A percentile compares a stretch with the other conserved stretches of the same genome.
phyloP scores from a whole-genome alignment of 208 protist species.

The Wallacemonas sp. region DNA sequence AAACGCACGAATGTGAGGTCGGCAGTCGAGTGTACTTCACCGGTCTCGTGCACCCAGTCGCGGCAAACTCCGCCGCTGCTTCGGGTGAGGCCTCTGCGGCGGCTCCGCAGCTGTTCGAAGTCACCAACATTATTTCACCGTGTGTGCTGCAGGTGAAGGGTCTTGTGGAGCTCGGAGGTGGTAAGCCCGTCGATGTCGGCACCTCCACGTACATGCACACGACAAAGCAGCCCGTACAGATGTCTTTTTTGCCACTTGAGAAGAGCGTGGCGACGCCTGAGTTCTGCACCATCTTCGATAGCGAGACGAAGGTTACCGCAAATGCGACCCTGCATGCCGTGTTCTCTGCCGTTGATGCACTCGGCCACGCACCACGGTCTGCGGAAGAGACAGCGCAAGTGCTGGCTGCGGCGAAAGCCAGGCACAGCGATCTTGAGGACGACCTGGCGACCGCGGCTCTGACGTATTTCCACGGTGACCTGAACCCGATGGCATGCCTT shows the following conservation, averaged over 20 bases:
- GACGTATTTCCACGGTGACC: slow-evolving; percentile 62
- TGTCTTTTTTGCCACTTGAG: slow-evolving; percentile 63
- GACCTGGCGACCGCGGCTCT: slow-evolving; percentile 44
- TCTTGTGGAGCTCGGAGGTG: slow-evolving; percentile 24
- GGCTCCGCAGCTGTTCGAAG: slow-evolving; percentile 65
- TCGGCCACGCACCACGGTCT: slow-evolving; percentile 24
- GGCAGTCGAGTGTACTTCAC: slow-evolving; percentile 86
- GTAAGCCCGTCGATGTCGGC: slow-evolving; percentile 42
- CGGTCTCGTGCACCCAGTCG: slow-evolving; percentile 43
- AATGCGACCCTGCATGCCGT: slow-evolving; percentile 72
- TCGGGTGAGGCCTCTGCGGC: too few species aligned
- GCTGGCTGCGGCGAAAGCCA: slow-evolving; percentile 28
- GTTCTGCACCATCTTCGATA: slow-evolving; percentile 77
- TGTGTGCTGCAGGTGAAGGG: slow-evolving; percentile 61
- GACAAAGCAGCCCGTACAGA: slow-evolving; percentile 70
- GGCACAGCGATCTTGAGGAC: slow-evolving; percentile 26
- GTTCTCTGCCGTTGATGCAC: slow-evolving; percentile 61
- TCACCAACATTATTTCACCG: slow-evolving; percentile 70
- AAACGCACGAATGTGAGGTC: slow-evolving; percentile 84
- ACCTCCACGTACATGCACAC: slow-evolving; percentile 88
- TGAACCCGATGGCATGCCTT: slow-evolving; percentile 93
- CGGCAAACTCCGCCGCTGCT: slow-evolving; percentile 37
- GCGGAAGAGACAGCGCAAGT: slow-evolving; percentile 36
- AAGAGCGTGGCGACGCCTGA: slow-evolving; percentile 56
- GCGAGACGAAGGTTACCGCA: slow-evolving; percentile 74